Percentiles rank a stretch among this genome's conserved stretches.
Evolutionary conservation across 2,329 filamentous ascomycete genomes (phyloP).

Genomic region (Graphium sp.): DNA sequence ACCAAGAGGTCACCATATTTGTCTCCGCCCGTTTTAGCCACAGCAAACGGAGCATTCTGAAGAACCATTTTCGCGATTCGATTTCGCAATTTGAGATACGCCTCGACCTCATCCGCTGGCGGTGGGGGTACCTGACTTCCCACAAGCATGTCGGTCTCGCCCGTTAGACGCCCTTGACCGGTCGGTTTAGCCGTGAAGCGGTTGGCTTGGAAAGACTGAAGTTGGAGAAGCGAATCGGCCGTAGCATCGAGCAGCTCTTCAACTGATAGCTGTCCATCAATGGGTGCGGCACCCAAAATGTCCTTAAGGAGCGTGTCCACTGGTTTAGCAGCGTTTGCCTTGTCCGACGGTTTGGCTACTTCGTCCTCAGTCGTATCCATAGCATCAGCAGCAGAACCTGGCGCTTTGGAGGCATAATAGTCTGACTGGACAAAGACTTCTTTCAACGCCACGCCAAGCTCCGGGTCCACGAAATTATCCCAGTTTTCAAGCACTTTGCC

Average conservation of each 20-base stretch:
- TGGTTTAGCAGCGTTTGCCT: too few species aligned
- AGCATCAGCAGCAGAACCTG: too few species aligned
- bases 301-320: too few species aligned
- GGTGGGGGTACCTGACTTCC: conserved; percentile 51
- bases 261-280: too few species aligned
- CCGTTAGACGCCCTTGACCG: too few species aligned
- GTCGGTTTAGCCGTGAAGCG: too few species aligned
- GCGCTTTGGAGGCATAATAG: conserved; percentile 40
- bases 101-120: conserved; percentile 39
- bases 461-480: conserved; percentile 35
- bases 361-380: too few species aligned
- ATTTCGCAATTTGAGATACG: conserved; percentile 59
- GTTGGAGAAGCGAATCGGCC: conserved; percentile 58
- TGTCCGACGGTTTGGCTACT: too few species aligned
- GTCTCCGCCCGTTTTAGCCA: conserved; percentile 74
- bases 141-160: conserved; percentile 50
- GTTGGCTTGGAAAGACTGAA: conserved; percentile 66
- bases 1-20: conserved; percentile 71
- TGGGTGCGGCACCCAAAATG: too few species aligned
- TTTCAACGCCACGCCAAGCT: conserved; percentile 42
- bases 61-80: conserved; percentile 60
- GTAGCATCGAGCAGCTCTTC: conserved; percentile 59
- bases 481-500: conserved; percentile 39
- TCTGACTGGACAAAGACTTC: conserved; percentile 33
- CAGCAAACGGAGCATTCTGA: conserved; percentile 65